A percentile compares a stretch with the other conserved stretches of the same genome.
These are phyloP conservation scores for Medicago arabica DNA, from an alignment of 306 rosid species.

Conservation along the genomic window DNA sequence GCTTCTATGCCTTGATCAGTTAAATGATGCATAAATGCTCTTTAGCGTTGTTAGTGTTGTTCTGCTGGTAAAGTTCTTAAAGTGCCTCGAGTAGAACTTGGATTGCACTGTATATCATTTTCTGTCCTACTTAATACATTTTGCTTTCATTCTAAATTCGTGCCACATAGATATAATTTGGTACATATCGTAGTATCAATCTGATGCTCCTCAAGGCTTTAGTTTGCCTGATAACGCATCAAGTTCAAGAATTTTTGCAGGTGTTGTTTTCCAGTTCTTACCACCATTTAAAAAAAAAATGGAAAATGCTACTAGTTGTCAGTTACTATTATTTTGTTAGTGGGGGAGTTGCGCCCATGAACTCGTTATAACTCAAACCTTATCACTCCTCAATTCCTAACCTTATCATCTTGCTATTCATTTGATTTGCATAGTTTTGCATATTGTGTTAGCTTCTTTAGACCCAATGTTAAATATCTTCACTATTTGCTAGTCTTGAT, in stretches of 20 bases:
- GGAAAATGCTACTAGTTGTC: not conserved
- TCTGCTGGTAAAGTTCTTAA: slow-evolving; percentile 7
- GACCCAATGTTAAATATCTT: slow-evolving; percentile 6
- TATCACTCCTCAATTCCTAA: not conserved
- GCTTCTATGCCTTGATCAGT: slow-evolving; percentile 12
- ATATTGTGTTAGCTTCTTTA: not conserved
- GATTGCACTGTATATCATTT: not conserved
- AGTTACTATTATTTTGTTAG: not conserved
- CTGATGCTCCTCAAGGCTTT: not conserved
- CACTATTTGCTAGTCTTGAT: not conserved
- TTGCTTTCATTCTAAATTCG: slow-evolving; percentile 14
- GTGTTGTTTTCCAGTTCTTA: slow-evolving; percentile 1
- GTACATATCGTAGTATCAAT: not conserved
- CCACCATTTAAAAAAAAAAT: not conserved
- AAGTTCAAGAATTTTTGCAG: not conserved
- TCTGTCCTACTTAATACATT: slow-evolving; percentile 1
- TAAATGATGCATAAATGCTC: slow-evolving; percentile 3
- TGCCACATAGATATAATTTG: not conserved
- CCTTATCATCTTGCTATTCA: not conserved
- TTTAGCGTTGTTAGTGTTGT: slow-evolving; percentile 19
- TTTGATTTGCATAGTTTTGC: not conserved
- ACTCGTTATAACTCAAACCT: not conserved
- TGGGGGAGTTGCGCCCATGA: not conserved
- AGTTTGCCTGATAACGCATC: not conserved
- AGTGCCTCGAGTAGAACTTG: slow-evolving; percentile 26